phyloP scores from a whole-genome alignment of 2,329 filamentous ascomycete genomes.

The Fragosphaeria purpurea region DNA sequence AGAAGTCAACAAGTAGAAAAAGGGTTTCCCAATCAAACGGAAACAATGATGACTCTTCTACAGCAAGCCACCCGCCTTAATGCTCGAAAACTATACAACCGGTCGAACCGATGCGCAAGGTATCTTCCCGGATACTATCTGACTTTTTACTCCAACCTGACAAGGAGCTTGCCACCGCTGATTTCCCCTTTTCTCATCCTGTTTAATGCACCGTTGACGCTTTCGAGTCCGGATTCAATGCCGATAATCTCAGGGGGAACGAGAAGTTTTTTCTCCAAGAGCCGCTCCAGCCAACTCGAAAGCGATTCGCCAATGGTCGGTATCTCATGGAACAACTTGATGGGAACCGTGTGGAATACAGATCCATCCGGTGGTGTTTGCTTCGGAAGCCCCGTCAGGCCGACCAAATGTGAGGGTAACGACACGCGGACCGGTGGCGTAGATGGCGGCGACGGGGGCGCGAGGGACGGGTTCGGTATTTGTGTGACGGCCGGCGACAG shows the following conservation, averaged over 20 bases:
- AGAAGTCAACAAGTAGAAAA: too few relatives aligned
- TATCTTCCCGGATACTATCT: neutral
- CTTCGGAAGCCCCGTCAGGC: conserved; percentile 59
- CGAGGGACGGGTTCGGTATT: conserved; percentile 18
- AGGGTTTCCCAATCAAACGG: too few relatives aligned
- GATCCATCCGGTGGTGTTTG: conserved; percentile 32
- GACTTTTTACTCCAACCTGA: conserved; percentile 22
- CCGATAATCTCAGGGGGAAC: conserved; percentile 56
- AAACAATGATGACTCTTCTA: too few relatives aligned
- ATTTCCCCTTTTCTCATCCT: conserved; percentile 55
- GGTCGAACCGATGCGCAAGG: neutral
- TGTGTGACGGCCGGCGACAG: conserved; percentile 20
- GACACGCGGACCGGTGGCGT: conserved; percentile 5
- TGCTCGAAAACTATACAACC: neutral
- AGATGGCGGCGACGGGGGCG: conserved; percentile 30
- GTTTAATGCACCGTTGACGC: conserved; percentile 59
- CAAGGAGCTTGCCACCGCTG: conserved; percentile 60
- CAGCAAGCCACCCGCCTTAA: too few relatives aligned
- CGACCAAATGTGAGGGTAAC: conserved; percentile 48
- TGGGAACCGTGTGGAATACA: conserved; percentile 56
- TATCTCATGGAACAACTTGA: conserved; percentile 66
- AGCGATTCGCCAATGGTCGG: conserved; percentile 52
- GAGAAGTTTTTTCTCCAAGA: conserved; percentile 46
- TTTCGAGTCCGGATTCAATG: conserved; percentile 51
- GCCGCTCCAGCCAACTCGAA: conserved; percentile 55